A percentile compares a stretch with the other conserved stretches of the same genome.
These are phyloP conservation scores for Stellera chamaejasme DNA, from an alignment of 345 rosid species.

Conservation along the genomic window DNA sequence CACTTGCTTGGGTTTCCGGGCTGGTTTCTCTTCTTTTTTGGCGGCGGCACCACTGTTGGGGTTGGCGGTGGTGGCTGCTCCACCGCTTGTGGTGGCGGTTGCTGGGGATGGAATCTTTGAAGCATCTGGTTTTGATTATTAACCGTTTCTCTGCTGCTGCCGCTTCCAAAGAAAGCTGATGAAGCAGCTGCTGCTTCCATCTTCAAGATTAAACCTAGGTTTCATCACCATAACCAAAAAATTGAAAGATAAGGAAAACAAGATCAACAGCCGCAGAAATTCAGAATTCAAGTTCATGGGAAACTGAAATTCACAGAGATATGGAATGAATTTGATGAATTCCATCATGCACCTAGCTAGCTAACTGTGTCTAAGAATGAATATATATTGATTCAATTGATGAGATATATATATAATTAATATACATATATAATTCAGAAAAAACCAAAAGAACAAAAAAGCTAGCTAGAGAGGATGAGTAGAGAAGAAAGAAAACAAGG, in stretches of 20 bases:
- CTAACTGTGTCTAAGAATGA: not conserved
- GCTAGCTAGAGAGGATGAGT: constrained; percentile 1
- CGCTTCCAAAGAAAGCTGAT: constrained; percentile 16
- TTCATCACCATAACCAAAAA: constrained; percentile 4
- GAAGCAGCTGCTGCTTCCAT: constrained; percentile 40
- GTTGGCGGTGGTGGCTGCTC: constrained; percentile 23
- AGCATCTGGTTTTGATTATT: constrained; percentile 32
- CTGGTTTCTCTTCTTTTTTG: constrained; percentile 67
- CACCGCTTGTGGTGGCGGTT: constrained; percentile 3
- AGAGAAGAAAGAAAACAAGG: constrained; percentile 4
- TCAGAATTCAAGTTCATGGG: not conserved
- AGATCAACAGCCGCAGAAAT: not conserved
- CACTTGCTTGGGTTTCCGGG: constrained; percentile 81
- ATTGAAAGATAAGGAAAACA: constrained; percentile 5
- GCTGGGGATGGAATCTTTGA: constrained; percentile 31
- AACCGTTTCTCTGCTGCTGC: constrained; percentile 21
- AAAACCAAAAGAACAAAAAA: constrained; percentile 8
- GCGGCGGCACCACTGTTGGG: constrained; percentile 34
- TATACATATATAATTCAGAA: constrained; percentile 4
- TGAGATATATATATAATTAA: too few relatives aligned
- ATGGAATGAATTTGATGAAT: not conserved
- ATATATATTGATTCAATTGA: not conserved
- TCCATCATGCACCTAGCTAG: constrained; percentile 1
- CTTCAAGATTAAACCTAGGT: constrained; percentile 9
- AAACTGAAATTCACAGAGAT: not conserved